Evolutionary conservation across 371 early-diverging fungal species (phyloP).

Genomic region (Zopfochytrium polystomum): DNA sequence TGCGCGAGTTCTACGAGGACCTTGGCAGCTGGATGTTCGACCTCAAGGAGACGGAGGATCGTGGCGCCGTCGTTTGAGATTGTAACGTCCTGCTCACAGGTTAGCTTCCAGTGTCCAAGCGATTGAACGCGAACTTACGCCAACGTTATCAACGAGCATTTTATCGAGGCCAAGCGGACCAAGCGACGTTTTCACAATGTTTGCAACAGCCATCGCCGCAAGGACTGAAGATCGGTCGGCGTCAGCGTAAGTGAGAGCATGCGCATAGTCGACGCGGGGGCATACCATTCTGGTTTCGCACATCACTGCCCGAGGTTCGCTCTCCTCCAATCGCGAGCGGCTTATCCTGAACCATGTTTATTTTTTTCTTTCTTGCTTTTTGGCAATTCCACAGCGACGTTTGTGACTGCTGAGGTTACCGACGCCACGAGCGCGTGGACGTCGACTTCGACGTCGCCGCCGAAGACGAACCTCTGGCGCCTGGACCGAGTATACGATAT

Average conservation of each 20-base stretch:
- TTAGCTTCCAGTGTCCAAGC: neutral
- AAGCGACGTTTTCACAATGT: slow-evolving; percentile 97
- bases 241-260: neutral
- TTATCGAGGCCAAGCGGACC: slow-evolving; percentile 99
- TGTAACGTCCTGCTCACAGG: slow-evolving; percentile 80
- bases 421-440: too few relatives aligned
- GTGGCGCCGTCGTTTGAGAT: slow-evolving; percentile 99
- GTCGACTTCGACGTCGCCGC: too few relatives aligned
- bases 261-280: neutral
- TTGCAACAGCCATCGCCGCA: slow-evolving; percentile 88
- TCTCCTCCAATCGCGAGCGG: slow-evolving; percentile 65
- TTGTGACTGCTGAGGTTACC: too few relatives aligned
- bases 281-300: slow-evolving; percentile 93
- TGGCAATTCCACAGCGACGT: too few relatives aligned
- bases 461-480: too few relatives aligned
- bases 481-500: too few relatives aligned
- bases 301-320: slow-evolving; percentile 90
- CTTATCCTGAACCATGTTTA: too few relatives aligned
- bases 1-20: slow-evolving; percentile 98
- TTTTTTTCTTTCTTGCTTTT: too few relatives aligned
- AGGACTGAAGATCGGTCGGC: too few relatives aligned
- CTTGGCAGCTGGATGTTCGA: slow-evolving; percentile 97
- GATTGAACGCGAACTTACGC: slow-evolving; percentile 59
- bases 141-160: slow-evolving; percentile 99
- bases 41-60: slow-evolving; percentile 94